Base-by-base conservation (phyloP, 2,329 filamentous ascomycete genomes). In the Cladosporium sp. region DNA sequence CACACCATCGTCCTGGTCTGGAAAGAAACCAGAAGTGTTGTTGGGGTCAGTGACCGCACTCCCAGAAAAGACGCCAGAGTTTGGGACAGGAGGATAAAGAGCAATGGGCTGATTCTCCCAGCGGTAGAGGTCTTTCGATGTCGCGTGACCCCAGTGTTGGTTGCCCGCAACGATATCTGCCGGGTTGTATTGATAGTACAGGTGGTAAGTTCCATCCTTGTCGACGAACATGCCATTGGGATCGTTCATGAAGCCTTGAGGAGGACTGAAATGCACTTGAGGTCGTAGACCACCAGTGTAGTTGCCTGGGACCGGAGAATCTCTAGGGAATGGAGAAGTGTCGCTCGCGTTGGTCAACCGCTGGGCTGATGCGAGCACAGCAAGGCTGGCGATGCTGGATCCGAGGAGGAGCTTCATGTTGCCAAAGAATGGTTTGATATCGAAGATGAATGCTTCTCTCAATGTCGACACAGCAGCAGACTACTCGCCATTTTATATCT, bases 101-200 rank as follows among this genome's bases (percentile, higher is more conserved):
- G 87, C 87, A 67, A 89, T 85, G 1, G 84, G 82, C 70, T 89
- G 86, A 67, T 89, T 88, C 0, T 78, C 78, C 87, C 87, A 90
- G 65, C 84, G 83, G 70, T 87, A 88, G 1, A 89, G 76, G 70
- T 90, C 87, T 12, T 76, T 71, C 36, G 83, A 86, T 2, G 87
- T 89, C 1, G 87, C 87, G 71, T 90, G 87, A 15, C 87, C 87
- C 87, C 87, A 89, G 71, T 88, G 86, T 70, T 88, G 83, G 67
- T 87, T 86, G 1, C 85, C 86, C 3, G 77, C 82, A 1, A 82
- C 78, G 18, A 76, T 74, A 5, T 71, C 80, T 0, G 78, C 79
- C 0, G 83, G 82, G 65, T 84, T 84, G 78, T 82, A 86, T 72
- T 90, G 87, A 70, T 89, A 90, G 75, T 89, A 89, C 1, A 88